Percentiles rank a stretch among this genome's conserved stretches.
These are phyloP conservation scores for Pseudopithomyces chartarum DNA, from an alignment of 2,329 filamentous ascomycete species.

Conservation along the genomic window DNA sequence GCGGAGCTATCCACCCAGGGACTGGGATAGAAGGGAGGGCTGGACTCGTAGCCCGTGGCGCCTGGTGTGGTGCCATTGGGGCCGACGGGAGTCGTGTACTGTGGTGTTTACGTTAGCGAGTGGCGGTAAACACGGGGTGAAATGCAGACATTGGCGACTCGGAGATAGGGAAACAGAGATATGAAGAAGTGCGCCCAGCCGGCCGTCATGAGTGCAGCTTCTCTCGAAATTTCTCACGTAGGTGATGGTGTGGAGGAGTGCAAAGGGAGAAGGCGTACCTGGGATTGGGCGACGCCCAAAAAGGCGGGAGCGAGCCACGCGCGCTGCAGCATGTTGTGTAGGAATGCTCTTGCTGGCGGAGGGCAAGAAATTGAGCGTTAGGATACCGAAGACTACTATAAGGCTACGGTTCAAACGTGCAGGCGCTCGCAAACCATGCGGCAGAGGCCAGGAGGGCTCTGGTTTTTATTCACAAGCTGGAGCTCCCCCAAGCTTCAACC, in stretches of 20 bases:
- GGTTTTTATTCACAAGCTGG: constrained; percentile 8
- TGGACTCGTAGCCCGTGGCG: constrained; percentile 42
- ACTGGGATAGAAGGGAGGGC: constrained; percentile 78
- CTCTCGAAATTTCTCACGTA: constrained; percentile 10
- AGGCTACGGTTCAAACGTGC: constrained; percentile 20
- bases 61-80: constrained; percentile 26
- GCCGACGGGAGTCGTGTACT: constrained; percentile 26
- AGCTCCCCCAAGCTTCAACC: not conserved
- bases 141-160: constrained; percentile 26
- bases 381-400: constrained; percentile 7
- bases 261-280: constrained; percentile 26
- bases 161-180: constrained; percentile 39
- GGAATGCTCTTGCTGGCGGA: constrained; percentile 21
- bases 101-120: constrained; percentile 38
- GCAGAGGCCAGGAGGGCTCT: not conserved
- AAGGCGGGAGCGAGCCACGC: constrained; percentile 42
- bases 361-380: constrained; percentile 15
- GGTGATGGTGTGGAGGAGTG: constrained; percentile 18
- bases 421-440: constrained; percentile 9
- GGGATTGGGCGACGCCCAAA: constrained; percentile 35
- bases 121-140: constrained; percentile 23
- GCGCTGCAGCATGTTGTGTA: constrained; percentile 32
- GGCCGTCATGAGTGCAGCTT: constrained; percentile 34
- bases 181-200: constrained; percentile 27
- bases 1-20: constrained; percentile 81